Conservation (phyloP, 108 stramenopile genomes). For the Cyclotella sp. region DNA sequence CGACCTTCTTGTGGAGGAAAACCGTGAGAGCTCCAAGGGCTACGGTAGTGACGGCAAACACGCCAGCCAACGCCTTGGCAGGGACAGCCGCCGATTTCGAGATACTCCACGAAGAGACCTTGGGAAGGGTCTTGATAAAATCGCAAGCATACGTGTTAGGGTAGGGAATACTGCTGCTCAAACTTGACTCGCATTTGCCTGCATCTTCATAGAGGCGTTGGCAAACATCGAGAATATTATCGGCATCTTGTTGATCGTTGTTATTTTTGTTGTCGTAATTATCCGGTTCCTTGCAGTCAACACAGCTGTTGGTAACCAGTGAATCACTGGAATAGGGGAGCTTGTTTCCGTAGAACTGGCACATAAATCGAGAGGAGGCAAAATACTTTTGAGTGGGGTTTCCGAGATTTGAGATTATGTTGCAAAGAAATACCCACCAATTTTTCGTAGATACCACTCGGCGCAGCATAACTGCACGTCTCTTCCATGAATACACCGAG, state of each 20-base stretch:
- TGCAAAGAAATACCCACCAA: neutral
- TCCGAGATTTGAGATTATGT: neutral
- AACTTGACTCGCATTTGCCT: conserved; percentile 82
- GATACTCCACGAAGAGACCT: conserved; percentile 19
- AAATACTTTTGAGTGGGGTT: neutral
- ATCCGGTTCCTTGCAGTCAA: conserved; percentile 66
- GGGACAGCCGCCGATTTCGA: neutral
- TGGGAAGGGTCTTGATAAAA: conserved; percentile 44
- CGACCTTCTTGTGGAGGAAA: conserved; percentile 13
- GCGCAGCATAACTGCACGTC: conserved; percentile 63
- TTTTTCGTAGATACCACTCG: conserved; percentile 59
- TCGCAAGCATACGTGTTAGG: conserved; percentile 59
- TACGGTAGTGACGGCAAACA: conserved; percentile 44
- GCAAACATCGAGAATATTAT: conserved; percentile 71
- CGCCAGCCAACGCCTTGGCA: conserved; percentile 38
- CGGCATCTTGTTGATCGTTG: conserved; percentile 42
- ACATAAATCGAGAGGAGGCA: neutral
- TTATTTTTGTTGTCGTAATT: conserved; percentile 52
- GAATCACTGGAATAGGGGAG: conserved; percentile 69
- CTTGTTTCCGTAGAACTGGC: conserved; percentile 48
- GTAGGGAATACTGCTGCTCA: conserved; percentile 63
- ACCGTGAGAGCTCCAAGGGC: conserved; percentile 30
- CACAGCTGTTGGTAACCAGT: conserved; percentile 65
- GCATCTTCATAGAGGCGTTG: conserved; percentile 64
- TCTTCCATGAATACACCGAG: conserved; percentile 82